Base-by-base conservation (phyloP, 148 eudicot species). In the Arctostaphylos glauca region DNA sequence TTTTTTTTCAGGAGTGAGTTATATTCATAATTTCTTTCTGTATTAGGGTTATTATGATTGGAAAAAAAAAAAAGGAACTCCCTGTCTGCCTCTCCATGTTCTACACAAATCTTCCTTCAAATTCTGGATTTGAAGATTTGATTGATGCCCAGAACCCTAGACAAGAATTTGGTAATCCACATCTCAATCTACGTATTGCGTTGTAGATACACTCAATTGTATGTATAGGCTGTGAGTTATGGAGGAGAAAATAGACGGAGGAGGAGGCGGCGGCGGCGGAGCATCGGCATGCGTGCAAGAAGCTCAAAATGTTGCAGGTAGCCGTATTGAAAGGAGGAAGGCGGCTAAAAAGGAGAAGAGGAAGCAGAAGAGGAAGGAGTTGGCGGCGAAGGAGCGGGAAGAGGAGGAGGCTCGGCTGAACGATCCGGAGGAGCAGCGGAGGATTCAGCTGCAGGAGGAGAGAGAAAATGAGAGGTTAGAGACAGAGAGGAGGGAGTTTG, bases 251-350 rank as follows among this genome's bases (percentile, higher is more conserved):
- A 3, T n/a, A 50, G 54, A 41, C 59, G 76, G 47, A 67, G 76
- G n/a, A 68, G 82, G 9, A 53, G 64, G 19, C 2, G 81, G 58
- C 25, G 73, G 73, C 4, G 41, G 46, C 6, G 44, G 48, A 41
- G 19, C 53, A 21, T 0, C 54, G 43, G 67, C 5, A 18, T 67
- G 80, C 52, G 80, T 4, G 25, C 19, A 18, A 14, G 77, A 54
- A 16, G 15, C 55, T 31, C 54, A 12, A 54, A 19, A 74, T n/a
- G 31, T 47, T 18, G 55, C 7, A 13, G 16, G 13, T 15, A 81
- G 82, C 77, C 84, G 99, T 78, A 94, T 90, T 87, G 98, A 94
- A 87, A 92, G 90, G 89, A 86, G 98, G 85, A 93, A 93, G 85
- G 82, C 86, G 25, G 73, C 89, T 87, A 96, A 96, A 91, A 94